Evolutionary conservation across 75 land plant species (phyloP).

Genomic region (Adiantum capillusveneris): DNA sequence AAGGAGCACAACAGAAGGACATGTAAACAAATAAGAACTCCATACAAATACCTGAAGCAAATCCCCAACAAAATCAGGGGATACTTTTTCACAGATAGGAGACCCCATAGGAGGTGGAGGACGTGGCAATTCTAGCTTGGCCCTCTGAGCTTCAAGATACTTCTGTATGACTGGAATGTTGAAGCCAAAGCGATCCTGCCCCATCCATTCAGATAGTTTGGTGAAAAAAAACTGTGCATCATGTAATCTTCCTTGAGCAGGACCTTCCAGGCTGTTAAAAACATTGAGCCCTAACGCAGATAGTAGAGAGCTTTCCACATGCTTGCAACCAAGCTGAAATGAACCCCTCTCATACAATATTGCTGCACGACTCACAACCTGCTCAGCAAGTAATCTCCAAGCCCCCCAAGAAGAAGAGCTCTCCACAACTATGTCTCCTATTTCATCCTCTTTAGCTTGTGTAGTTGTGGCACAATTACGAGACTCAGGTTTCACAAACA

Average conservation of each 20-base stretch:
- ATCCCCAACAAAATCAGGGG: conserved; percentile 71
- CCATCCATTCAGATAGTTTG: conserved; percentile 49
- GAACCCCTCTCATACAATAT: conserved; percentile 25
- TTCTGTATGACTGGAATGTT: conserved; percentile 73
- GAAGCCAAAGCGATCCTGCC: conserved; percentile 79
- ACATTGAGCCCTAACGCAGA: neutral
- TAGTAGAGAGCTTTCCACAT: conserved; percentile 6
- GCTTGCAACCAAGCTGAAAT: conserved; percentile 39
- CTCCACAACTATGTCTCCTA: conserved; percentile 67
- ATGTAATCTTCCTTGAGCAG: neutral
- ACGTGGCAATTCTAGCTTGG: conserved; percentile 10
- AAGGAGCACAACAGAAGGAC: too few species aligned
- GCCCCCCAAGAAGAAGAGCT: conserved; percentile 47
- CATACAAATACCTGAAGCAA: conserved; percentile 79
- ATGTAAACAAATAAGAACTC: too few species aligned
- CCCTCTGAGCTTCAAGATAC: conserved; percentile 35
- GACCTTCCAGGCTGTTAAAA: neutral
- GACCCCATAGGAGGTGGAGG: conserved; percentile 53
- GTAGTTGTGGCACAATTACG: neutral
- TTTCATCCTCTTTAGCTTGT: conserved; percentile 11
- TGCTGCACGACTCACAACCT: conserved; percentile 31
- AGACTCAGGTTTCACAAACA: neutral
- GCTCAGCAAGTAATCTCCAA: conserved; percentile 49
- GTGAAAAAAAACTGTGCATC: neutral
- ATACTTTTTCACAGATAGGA: conserved; percentile 44